phyloP scores from a whole-genome alignment of 352 stramenopile genomes.

The Phytophthora sansomeana region DNA sequence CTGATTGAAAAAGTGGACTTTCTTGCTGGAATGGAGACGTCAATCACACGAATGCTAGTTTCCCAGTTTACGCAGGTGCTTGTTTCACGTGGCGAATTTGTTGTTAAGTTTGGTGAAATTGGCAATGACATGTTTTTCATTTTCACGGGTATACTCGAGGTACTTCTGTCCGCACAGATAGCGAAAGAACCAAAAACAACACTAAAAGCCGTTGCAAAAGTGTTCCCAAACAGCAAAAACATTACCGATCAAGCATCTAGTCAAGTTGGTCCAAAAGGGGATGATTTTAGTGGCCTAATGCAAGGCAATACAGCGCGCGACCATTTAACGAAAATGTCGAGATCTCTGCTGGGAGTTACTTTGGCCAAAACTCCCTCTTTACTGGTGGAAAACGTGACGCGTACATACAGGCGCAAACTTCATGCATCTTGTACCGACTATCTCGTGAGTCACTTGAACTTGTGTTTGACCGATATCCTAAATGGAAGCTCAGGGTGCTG shows the following conservation, averaged over 20 bases:
- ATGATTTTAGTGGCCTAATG: slow-evolving; percentile 26
- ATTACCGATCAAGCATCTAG: too few species aligned
- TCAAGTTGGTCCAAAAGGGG: too few species aligned
- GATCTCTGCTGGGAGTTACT: slow-evolving; percentile 61
- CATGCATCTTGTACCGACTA: slow-evolving; percentile 68
- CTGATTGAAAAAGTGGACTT: slow-evolving; percentile 78
- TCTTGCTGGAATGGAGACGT: slow-evolving; percentile 57
- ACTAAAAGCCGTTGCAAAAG: background rate
- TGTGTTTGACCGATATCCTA: slow-evolving; percentile 70
- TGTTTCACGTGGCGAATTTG: slow-evolving; percentile 60
- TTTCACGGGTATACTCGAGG: slow-evolving; percentile 59
- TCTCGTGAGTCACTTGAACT: slow-evolving; percentile 68
- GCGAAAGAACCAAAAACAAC: slow-evolving; percentile 39
- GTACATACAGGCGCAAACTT: slow-evolving; percentile 56
- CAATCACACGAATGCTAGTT: slow-evolving; percentile 72
- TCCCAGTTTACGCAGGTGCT: slow-evolving; percentile 69
- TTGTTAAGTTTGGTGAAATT: slow-evolving; percentile 61
- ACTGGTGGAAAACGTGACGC: slow-evolving; percentile 54
- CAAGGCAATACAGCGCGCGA: too few species aligned
- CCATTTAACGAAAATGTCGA: slow-evolving; percentile 60
- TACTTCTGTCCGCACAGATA: too few species aligned
- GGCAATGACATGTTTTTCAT: slow-evolving; percentile 79
- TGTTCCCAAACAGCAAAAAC: slow-evolving; percentile 19
- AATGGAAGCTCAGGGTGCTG: slow-evolving; percentile 75
- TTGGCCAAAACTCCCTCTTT: slow-evolving; percentile 70